Evolutionary conservation across 305 asterid species (phyloP).

Genomic region (Stenogyne calaminthoides): DNA sequence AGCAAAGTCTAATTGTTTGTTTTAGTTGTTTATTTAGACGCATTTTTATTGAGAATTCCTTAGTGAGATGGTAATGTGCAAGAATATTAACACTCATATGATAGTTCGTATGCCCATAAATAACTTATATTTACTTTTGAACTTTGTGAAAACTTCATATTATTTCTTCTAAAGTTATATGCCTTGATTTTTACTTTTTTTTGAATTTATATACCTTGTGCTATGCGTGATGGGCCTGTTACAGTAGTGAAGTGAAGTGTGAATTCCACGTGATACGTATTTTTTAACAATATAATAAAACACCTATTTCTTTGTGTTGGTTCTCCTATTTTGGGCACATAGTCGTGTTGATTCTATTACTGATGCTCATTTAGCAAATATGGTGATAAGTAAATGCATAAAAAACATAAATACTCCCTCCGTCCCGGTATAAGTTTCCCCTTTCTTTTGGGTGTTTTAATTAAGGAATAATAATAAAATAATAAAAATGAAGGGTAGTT

Average conservation of each 20-base stretch:
- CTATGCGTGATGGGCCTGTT: neutral
- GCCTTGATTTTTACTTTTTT: neutral
- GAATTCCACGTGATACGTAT: neutral
- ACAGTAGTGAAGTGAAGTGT: conserved; percentile 16
- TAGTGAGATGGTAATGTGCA: neutral
- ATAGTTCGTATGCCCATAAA: neutral
- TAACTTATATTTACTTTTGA: conserved; percentile 5
- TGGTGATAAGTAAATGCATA: no score
- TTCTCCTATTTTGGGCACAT: neutral
- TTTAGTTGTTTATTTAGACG: conserved; percentile 17
- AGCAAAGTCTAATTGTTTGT: conserved; percentile 11
- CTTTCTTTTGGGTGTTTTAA: no score
- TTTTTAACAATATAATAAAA: neutral
- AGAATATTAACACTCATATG: neutral
- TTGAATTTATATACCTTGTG: neutral
- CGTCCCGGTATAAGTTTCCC: no score
- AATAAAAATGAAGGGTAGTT: no score
- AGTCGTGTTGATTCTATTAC: no score
- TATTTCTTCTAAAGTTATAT: neutral
- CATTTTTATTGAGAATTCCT: conserved; percentile 14
- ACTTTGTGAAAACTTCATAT: neutral
- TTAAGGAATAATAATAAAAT: no score
- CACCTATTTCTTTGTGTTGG: neutral
- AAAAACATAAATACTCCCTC: neutral
- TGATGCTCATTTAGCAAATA: no score